A percentile compares a stretch with the other conserved stretches of the same genome.
Conservation (phyloP, 257 asterid species). For the Solanum verrucosum region DNA sequence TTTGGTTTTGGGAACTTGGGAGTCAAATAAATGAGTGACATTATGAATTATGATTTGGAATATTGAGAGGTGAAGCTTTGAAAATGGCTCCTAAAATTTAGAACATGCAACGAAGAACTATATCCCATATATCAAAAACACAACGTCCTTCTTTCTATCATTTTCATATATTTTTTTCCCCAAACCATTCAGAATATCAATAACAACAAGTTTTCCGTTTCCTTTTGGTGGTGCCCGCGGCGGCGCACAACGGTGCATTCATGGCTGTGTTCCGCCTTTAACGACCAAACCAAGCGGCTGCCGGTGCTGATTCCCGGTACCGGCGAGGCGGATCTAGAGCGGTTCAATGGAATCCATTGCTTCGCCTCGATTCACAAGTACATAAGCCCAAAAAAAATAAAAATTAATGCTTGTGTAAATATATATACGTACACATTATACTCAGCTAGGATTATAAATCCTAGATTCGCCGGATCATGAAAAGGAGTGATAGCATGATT, state of each 20-base stretch:
- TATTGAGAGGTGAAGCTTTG: not conserved
- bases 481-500: constrained; percentile 7
- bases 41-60: not conserved
- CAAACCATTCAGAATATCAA: not conserved
- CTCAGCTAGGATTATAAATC: not conserved
- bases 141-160: not conserved
- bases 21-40: not conserved
- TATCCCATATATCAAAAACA: not conserved
- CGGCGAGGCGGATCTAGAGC: not conserved
- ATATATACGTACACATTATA: not conserved
- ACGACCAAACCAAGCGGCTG: constrained; percentile 3
- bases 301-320: constrained; percentile 19
- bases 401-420: not conserved
- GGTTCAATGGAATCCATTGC: not conserved
- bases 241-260: not conserved
- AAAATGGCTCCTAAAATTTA: not conserved
- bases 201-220: not conserved
- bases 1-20: not conserved
- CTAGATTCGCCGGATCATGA: constrained; percentile 2
- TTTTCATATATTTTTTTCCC: not conserved
- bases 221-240: not conserved
- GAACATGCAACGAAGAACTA: not conserved
- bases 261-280: constrained; percentile 27
- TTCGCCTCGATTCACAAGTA: constrained; percentile 4
- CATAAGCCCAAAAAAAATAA: not conserved